A percentile compares a stretch with the other conserved stretches of the same genome.
Evolutionary conservation across 768 basidiomycete species (phyloP).

Genomic region (Russula vinacea): DNA sequence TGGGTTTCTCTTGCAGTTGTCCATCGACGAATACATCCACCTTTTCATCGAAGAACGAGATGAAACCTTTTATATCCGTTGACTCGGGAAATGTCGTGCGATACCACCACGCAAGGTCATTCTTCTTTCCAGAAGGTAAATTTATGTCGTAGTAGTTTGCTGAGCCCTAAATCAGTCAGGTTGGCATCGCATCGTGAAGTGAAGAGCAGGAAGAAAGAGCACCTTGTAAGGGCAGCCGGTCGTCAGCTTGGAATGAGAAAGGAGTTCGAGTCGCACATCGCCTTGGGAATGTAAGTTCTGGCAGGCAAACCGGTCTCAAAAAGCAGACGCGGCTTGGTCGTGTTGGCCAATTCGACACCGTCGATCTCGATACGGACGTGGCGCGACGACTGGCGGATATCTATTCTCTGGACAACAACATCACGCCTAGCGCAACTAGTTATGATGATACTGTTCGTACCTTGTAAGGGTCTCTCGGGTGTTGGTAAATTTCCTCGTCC

Average conservation of each 20-base stretch:
- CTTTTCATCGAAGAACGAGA: constrained; percentile 65
- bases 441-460: constrained; percentile 35
- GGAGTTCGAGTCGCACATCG: constrained; percentile 50
- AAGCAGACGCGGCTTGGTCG: constrained; percentile 50
- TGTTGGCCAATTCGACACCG: constrained; percentile 62
- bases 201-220: constrained; percentile 16
- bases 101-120: constrained; percentile 66
- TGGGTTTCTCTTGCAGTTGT: constrained; percentile 42
- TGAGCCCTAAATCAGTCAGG: constrained; percentile 44
- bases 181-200: background rate
- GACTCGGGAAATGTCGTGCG: constrained; percentile 51
- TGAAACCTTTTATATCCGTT: constrained; percentile 47
- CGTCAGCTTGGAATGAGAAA: constrained; percentile 46
- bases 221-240: constrained; percentile 68
- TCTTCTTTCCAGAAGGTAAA: constrained; percentile 43
- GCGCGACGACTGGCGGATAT: constrained; percentile 57
- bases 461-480: constrained; percentile 70
- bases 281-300: constrained; percentile 60
- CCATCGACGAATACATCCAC: constrained; percentile 65
- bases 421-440: background rate
- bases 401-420: constrained; percentile 47
- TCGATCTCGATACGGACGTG: constrained; percentile 58
- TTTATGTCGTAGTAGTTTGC: constrained; percentile 57
- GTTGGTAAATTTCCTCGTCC: constrained; percentile 57
- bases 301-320: constrained; percentile 57